Conservation (phyloP, 139 green algal genomes). For the Gonium pectorale region DNA sequence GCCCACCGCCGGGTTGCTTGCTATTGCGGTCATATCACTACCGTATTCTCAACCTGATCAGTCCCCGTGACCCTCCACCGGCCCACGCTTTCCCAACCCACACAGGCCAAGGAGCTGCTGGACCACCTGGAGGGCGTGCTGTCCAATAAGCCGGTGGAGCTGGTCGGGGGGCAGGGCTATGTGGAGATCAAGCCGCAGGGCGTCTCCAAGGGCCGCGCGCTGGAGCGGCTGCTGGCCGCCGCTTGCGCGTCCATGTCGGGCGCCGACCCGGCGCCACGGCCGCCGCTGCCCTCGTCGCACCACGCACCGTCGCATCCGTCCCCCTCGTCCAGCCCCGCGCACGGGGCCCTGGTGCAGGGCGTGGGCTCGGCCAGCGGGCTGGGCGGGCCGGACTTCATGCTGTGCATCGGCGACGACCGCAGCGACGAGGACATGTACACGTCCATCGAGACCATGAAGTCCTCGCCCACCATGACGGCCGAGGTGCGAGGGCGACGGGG, state of each 20-base stretch:
- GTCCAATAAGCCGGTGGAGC: constrained; percentile 90
- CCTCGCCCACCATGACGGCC: constrained; percentile 50
- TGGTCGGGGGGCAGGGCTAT: constrained; percentile 82
- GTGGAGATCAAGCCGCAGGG: constrained; percentile 94
- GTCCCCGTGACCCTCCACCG: neutral
- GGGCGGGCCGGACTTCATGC: constrained; percentile 85
- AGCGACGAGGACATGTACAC: constrained; percentile 99
- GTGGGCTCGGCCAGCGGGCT: neutral
- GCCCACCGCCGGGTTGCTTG: too few relatives aligned
- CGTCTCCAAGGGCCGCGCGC: constrained; percentile 85
- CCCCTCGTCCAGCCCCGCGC: neutral
- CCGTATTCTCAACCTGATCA: neutral
- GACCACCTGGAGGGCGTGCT: constrained; percentile 98
- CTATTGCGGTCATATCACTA: neutral
- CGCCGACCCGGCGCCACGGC: neutral
- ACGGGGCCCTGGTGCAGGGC: constrained; percentile 1
- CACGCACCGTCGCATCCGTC: neutral
- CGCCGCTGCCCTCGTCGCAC: neutral
- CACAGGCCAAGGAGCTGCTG: constrained; percentile 96
- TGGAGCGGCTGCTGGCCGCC: constrained; percentile 79
- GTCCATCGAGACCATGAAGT: constrained; percentile 80
- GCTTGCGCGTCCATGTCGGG: neutral
- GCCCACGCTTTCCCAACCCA: neutral
- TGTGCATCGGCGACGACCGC: constrained; percentile 98
- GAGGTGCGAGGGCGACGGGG: constrained; percentile 51